These are phyloP conservation scores for Paraconiothyrium sp. DNA, from an alignment of 2,329 filamentous ascomycete genomes.

Conservation along the genomic window DNA sequence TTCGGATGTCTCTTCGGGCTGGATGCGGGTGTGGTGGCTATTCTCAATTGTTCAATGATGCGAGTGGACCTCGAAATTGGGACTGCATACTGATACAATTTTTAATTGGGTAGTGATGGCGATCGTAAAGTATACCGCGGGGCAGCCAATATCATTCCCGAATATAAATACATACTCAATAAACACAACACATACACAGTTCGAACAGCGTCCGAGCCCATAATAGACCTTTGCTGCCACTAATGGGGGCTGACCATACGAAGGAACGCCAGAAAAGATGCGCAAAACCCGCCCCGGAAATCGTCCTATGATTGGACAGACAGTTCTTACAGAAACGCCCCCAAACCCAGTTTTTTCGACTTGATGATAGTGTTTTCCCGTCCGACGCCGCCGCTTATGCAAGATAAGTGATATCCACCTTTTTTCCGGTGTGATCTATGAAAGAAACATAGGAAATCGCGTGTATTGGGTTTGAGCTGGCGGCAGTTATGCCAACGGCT, in stretches of 20 bases:
- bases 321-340: neutral
- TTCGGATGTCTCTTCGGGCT: no score
- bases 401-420: constrained; percentile 2
- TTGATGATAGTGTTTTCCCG: neutral
- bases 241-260: constrained; percentile 1
- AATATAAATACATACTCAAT: no score
- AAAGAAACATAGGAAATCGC: constrained; percentile 1
- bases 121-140: no score
- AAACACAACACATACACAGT: neutral
- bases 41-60: no score
- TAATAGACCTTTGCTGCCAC: neutral
- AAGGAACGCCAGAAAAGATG: neutral
- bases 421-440: neutral
- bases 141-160: no score
- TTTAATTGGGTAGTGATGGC: no score
- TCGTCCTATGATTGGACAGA: neutral
- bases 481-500: constrained; percentile 22
- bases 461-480: neutral
- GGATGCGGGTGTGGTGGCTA: no score
- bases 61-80: no score
- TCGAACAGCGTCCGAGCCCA: neutral
- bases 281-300: neutral
- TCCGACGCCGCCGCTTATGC: constrained; percentile 16
- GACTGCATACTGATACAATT: no score
- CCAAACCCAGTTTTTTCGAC: neutral